Percentiles rank a stretch among this genome's conserved stretches.
Conservation (phyloP, 2,329 filamentous ascomycete species). For the Diaporthe sp. region DNA sequence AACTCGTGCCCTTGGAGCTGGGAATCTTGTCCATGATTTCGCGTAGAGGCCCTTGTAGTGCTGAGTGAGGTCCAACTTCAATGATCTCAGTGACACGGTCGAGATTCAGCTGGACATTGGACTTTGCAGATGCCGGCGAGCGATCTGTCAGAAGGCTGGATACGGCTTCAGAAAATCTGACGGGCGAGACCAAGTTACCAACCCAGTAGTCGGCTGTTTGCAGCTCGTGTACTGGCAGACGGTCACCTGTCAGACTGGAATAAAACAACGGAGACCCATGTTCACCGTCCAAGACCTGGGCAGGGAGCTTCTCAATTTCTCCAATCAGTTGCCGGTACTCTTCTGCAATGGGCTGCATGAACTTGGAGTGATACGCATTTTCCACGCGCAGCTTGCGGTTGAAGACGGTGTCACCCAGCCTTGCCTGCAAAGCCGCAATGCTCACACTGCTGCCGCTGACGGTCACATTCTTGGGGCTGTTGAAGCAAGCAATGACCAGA, state of each 20-base stretch:
- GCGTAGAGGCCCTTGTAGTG: conserved; percentile 44
- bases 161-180: conserved; percentile 44
- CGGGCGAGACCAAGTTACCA: conserved; percentile 48
- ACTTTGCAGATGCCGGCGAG: conserved; percentile 6
- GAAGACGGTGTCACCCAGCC: conserved; percentile 46
- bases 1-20: background rate
- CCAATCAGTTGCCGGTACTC: conserved; percentile 40
- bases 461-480: conserved; percentile 46
- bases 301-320: background rate
- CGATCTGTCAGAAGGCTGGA: conserved; percentile 37
- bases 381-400: conserved; percentile 49
- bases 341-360: conserved; percentile 47
- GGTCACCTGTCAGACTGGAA: background rate
- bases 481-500: conserved; percentile 40
- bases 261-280: background rate
- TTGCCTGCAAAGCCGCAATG: conserved; percentile 42
- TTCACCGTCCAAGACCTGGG: background rate
- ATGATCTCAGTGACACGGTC: conserved; percentile 31
- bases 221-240: background rate
- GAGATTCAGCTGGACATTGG: background rate
- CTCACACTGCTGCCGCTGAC: conserved; percentile 48
- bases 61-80: conserved; percentile 47
- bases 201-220: conserved; percentile 46
- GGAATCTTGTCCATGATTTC: conserved; percentile 38
- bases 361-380: conserved; percentile 54